Percentiles rank a stretch among this genome's conserved stretches.
These are phyloP conservation scores for Aristolochia fimbriata DNA, from an alignment of 164 flowering plant species.

Conservation along the genomic window DNA sequence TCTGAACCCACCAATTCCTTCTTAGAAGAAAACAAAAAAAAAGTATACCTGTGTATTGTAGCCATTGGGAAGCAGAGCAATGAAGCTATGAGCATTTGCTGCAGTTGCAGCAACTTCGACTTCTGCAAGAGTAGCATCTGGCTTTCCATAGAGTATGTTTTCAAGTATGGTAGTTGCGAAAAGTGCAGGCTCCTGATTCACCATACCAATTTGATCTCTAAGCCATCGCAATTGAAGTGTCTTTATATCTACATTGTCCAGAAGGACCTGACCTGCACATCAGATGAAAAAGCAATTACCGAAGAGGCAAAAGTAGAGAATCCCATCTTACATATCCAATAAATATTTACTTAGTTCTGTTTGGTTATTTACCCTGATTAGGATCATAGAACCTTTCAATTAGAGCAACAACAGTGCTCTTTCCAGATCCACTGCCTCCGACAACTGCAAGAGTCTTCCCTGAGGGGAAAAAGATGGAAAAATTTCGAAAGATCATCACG, in stretches of 20 bases:
- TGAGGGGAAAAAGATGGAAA: constrained; percentile 77
- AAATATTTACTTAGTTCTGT: not conserved
- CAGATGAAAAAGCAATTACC: constrained; percentile 1
- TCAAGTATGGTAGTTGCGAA: constrained; percentile 92
- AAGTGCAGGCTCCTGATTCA: constrained; percentile 95
- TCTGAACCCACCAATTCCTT: too few species aligned
- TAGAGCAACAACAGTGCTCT: constrained; percentile 89
- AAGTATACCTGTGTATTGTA: constrained; percentile 72
- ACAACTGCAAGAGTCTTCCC: constrained; percentile 97
- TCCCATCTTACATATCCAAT: not conserved
- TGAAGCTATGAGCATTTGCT: constrained; percentile 92
- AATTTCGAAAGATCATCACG: constrained; percentile 63
- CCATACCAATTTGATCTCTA: constrained; percentile 88
- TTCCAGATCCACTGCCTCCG: constrained; percentile 99
- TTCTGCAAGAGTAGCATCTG: constrained; percentile 78
- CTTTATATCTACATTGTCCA: constrained; percentile 76
- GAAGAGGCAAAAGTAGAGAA: not conserved
- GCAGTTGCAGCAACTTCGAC: constrained; percentile 88
- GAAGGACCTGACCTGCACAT: constrained; percentile 64
- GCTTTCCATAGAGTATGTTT: constrained; percentile 87
- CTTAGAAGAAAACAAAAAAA: too few species aligned
- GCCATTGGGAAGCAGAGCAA: constrained; percentile 78
- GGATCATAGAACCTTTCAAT: constrained; percentile 97
- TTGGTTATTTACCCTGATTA: constrained; percentile 48
- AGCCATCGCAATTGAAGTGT: constrained; percentile 76